Evolutionary conservation across 2,329 filamentous ascomycete species (phyloP), one percentile per base, ranked within the genome.

Genomic region (Neofusicoccum umdonicola): DNA sequence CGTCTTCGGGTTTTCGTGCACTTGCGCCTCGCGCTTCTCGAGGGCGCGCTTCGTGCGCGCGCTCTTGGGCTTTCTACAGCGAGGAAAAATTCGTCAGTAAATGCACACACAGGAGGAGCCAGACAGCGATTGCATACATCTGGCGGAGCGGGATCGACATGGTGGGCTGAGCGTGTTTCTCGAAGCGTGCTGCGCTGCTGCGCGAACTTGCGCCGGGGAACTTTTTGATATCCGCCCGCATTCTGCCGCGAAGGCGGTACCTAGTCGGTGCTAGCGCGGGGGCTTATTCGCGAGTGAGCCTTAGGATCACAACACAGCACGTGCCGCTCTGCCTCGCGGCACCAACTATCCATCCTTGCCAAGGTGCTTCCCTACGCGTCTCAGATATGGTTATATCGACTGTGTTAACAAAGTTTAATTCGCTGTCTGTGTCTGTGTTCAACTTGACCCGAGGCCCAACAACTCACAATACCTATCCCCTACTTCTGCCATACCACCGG

Each of bases 21-120:
- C 83, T 79, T 97, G 96, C 65, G 95, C 92, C 74, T 92, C 93
- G 74, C 91, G 91, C 80, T 96, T 94, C 77, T 96, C 95, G 75
- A 98, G 88, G 69, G 92, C 93, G 72, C 95, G 90, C 85, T 97
- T 97, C 65, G 93, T 95, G 83, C 95, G 93, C 71, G 94, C 93
- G 80, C 88, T 91, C 72, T 88, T 88, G 66, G 89, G 86, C 81
- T 89, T 89, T 68, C 86, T 88, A 34, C 15, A 17, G 35, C 13
- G 35, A 9, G n/a, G 22, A 7, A 22, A 12, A 17, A 47, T 9
- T 11, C 3, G 54, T 61, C 15, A 50, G 42, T 9, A 3, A 7
- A 22, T 1, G 22, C 8, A 12, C 7, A 13, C 3, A n/a, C 8
- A n/a, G 9, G n/a, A 13, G 9, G 2, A 4, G 2, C 3, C 4